Evolutionary conservation across 805 yeast species (phyloP), one percentile per base, ranked within the genome.

Genomic region (Isabelozyma heimii): DNA sequence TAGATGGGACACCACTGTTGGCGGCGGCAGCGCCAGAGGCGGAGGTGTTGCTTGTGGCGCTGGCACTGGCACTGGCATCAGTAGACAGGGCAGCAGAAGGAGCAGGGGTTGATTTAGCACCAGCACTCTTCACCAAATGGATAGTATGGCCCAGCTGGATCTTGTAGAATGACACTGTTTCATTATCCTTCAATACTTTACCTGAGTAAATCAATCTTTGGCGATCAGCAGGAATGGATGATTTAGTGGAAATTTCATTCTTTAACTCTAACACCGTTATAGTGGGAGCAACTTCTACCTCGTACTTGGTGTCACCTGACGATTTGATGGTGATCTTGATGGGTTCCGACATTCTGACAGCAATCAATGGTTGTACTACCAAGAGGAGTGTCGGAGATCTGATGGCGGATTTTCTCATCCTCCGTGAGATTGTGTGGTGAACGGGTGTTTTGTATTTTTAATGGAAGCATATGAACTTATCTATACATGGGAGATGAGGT

Each of bases 161-260:
- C 65, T 89, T 89, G 73, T 92, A 92, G 4, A 82, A 72, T 14
- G 77, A 84, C 8, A 92, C 68, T 6, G 88, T 79, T 56, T 91
- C 94, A 37, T 73, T 75, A 61, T 92, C 97, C 67, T 91, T 91
- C 62, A 92, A 79, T 33, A 94, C 96, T 57, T 92, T 86, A 39
- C 99, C 99, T 2, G 97, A 88, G 72, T 88, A 92, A 61, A 92
- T 91, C 63, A 92, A 77, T 50, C 98, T 79, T 70, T 91, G 98
- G 52, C 86, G 81, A n/a, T 78, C 86, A 1, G 81, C 83, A 5
- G 96, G 85, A 41, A 91, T 75, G 17, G 81, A 85, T 5, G 91
- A 69, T 50, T 75, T 79, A 16, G 74, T 72, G 24, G 84, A 84
- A 45, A 92, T 75, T 55, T 73, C 73, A 37, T 76, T 77, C 68